Percentiles rank a stretch among this genome's conserved stretches.
phyloP scores from a whole-genome alignment of 805 yeast genomes.

The Metschnikowia peoriensis region DNA sequence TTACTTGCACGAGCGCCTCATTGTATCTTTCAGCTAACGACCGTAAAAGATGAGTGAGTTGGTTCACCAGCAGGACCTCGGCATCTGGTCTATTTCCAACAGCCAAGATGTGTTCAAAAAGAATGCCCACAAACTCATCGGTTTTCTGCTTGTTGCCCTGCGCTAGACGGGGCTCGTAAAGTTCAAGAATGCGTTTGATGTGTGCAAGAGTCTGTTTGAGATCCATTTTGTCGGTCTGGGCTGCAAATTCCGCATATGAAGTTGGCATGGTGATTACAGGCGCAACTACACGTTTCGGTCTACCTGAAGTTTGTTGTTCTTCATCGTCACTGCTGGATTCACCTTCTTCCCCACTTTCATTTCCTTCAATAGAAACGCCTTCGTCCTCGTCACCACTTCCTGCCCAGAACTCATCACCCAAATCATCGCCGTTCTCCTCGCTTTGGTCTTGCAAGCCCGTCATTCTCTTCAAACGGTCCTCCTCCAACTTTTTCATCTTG shows the following conservation, averaged over 20 bases:
- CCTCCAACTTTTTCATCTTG: conserved; percentile 61
- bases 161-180: conserved; percentile 73
- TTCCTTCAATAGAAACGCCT: conserved; percentile 16
- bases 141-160: conserved; percentile 78
- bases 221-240: conserved; percentile 30
- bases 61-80: conserved; percentile 34
- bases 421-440: conserved; percentile 61
- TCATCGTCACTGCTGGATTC: conserved; percentile 44
- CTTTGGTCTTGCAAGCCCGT: conserved; percentile 55
- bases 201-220: conserved; percentile 44
- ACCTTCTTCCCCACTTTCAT: conserved; percentile 17
- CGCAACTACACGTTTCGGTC: conserved; percentile 8
- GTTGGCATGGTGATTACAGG: conserved; percentile 29
- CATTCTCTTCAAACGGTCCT: conserved; percentile 71
- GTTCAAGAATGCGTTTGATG: conserved; percentile 54
- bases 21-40: conserved; percentile 64
- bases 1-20: conserved; percentile 57
- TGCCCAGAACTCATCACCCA: conserved; percentile 67
- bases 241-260: conserved; percentile 30
- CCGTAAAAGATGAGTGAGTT: conserved; percentile 48
- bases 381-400: conserved; percentile 41
- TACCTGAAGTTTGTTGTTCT: conserved; percentile 37
- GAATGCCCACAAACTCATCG: conserved; percentile 58
- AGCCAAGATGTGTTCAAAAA: conserved; percentile 60
- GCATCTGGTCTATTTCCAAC: conserved; percentile 26